phyloP scores from a whole-genome alignment of 176 grass and related monocot species.

The Oryza coarctata region DNA sequence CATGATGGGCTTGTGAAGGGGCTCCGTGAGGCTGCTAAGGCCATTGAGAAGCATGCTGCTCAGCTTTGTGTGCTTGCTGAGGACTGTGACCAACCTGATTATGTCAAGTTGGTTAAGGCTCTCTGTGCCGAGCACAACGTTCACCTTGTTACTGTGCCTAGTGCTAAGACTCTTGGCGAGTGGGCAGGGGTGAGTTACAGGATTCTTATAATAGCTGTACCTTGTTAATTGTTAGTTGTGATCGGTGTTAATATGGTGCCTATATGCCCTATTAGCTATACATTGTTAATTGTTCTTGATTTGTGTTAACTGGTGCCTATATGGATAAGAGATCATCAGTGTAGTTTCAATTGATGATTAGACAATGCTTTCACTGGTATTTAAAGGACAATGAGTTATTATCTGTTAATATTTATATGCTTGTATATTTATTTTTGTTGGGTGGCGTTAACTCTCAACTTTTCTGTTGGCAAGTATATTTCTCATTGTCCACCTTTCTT shows the following conservation, averaged over 20 bases:
- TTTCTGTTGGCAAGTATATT: not conserved
- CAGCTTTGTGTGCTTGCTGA: slow-evolving; percentile 54
- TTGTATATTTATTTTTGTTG: not conserved
- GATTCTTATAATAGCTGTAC: not conserved
- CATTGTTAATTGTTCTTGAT: not conserved
- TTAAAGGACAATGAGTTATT: not conserved
- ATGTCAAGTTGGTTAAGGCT: slow-evolving; percentile 59
- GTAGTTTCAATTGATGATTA: not conserved
- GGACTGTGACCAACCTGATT: slow-evolving; percentile 59
- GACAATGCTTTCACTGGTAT: not conserved
- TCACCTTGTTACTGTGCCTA: slow-evolving; percentile 53
- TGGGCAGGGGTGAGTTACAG: slow-evolving; percentile 56
- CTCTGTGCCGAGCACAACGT: slow-evolving; percentile 60
- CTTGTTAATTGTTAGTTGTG: not conserved
- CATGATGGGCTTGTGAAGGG: slow-evolving; percentile 54
- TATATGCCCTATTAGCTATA: not conserved
- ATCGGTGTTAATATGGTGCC: not conserved
- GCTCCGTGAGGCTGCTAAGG: slow-evolving; percentile 48
- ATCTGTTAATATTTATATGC: not conserved
- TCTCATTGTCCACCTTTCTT: not conserved
- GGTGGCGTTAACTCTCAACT: not conserved
- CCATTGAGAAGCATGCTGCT: slow-evolving; percentile 54
- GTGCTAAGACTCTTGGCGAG: slow-evolving; percentile 54
- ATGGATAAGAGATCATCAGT: not conserved
- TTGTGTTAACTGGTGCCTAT: too few species aligned